Conservation (phyloP, 495 filamentous ascomycete species). For the Lepidopterella palustris region DNA sequence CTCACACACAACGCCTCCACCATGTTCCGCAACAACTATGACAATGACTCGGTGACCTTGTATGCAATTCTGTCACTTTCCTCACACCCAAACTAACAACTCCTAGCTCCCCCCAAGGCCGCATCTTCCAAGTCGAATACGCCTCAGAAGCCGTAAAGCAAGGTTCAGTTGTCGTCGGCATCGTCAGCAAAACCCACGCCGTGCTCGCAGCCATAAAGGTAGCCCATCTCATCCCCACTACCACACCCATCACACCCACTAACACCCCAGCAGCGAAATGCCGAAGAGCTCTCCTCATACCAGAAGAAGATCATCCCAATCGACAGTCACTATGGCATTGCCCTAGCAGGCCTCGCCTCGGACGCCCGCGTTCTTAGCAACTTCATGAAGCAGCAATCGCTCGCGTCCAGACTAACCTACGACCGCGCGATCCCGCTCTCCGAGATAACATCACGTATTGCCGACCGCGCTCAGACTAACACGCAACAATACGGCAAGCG, state of each 20-base stretch:
- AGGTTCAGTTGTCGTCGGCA: conserved; percentile 92
- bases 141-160: conserved; percentile 98
- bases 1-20: conserved; percentile 30
- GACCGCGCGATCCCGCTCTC: conserved; percentile 84
- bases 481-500: conserved; percentile 96
- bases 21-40: conserved; percentile 99
- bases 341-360: conserved; percentile 93
- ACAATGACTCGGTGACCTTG: conserved; percentile 99
- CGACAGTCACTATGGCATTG: conserved; percentile 90
- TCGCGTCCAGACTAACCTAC: conserved; percentile 91
- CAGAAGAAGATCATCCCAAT: conserved; percentile 98
- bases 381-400: conserved; percentile 99
- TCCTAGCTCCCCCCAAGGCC: conserved; percentile 91
- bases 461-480: conserved; percentile 93
- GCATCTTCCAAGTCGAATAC: conserved; percentile 99
- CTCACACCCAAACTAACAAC: conserved; percentile 15
- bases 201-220: conserved; percentile 97
- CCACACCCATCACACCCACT: background rate
- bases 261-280: conserved; percentile 73
- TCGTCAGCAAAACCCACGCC: conserved; percentile 95
- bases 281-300: conserved; percentile 98
- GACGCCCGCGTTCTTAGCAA: conserved; percentile 99
- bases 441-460: conserved; percentile 82
- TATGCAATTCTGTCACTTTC: conserved; percentile 42
- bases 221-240: conserved; percentile 20